These are phyloP conservation scores for Asterochloris erici DNA, from an alignment of 139 green algal species.

Conservation along the genomic window DNA sequence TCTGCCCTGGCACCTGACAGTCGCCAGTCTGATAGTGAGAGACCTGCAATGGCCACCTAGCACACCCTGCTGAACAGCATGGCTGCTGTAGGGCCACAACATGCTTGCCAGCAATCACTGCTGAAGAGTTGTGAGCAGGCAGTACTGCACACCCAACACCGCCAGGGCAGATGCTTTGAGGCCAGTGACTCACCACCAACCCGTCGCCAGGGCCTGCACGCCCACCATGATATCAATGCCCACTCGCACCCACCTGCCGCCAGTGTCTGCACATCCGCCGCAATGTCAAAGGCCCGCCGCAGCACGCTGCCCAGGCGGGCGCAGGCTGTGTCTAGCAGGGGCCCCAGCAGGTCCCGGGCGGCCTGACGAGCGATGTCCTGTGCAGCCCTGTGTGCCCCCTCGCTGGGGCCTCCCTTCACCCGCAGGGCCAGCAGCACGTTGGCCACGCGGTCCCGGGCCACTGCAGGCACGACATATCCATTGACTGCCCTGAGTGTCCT, in stretches of 20 bases:
- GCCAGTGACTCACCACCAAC: too few relatives aligned
- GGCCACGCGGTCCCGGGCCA: slow-evolving; percentile 74
- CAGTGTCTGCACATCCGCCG: slow-evolving; percentile 39
- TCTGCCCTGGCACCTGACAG: too few relatives aligned
- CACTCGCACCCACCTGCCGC: neutral
- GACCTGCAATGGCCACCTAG: too few relatives aligned
- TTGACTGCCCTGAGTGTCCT: too few relatives aligned
- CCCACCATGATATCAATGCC: neutral
- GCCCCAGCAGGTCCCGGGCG: slow-evolving; percentile 64
- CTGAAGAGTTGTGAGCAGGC: too few relatives aligned
- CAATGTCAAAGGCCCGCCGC: slow-evolving; percentile 65
- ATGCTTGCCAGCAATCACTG: too few relatives aligned
- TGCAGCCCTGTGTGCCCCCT: slow-evolving; percentile 50
- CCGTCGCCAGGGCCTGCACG: neutral
- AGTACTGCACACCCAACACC: too few relatives aligned
- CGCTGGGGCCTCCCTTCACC: slow-evolving; percentile 31
- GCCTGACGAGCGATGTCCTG: slow-evolving; percentile 75
- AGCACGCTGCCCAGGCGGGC: slow-evolving; percentile 70
- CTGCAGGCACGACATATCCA: slow-evolving; percentile 13
- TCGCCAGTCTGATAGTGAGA: too few relatives aligned
- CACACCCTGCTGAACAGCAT: too few relatives aligned
- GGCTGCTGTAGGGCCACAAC: too few relatives aligned
- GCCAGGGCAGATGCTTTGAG: too few relatives aligned
- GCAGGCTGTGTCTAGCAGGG: slow-evolving; percentile 78
- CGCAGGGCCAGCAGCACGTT: slow-evolving; percentile 86